Percentiles rank a stretch among this genome's conserved stretches.
These are phyloP conservation scores for Peronospora farinosa DNA, from an alignment of 352 stramenopile genomes.

Conservation along the genomic window DNA sequence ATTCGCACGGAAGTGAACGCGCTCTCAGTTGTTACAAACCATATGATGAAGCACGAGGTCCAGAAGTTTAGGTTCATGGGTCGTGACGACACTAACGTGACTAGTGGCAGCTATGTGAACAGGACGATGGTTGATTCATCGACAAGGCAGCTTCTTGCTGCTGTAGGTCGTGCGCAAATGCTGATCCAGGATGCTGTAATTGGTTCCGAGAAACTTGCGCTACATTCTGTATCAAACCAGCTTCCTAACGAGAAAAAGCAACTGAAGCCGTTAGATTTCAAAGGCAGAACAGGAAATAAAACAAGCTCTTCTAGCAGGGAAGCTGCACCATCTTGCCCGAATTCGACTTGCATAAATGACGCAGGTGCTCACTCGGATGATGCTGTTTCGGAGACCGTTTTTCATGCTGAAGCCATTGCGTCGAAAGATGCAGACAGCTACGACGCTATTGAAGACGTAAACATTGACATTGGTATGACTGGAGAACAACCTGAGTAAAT, in stretches of 20 bases:
- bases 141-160: constrained; percentile 24
- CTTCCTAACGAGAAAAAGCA: constrained; percentile 25
- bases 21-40: constrained; percentile 30
- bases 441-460: constrained; percentile 1
- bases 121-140: constrained; percentile 7
- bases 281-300: background rate
- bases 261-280: background rate
- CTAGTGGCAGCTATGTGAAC: background rate
- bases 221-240: constrained; percentile 41
- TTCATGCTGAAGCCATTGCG: background rate
- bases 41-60: constrained; percentile 33
- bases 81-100: background rate
- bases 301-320: constrained; percentile 1
- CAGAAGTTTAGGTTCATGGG: constrained; percentile 11
- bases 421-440: background rate
- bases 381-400: background rate
- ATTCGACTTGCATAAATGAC: background rate
- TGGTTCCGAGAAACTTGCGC: constrained; percentile 32
- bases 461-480: constrained; percentile 4
- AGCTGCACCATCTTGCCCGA: background rate
- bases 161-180: constrained; percentile 26
- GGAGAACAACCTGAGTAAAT: constrained; percentile 40
- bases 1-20: constrained; percentile 32
- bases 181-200: constrained; percentile 28
- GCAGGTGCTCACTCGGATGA: background rate